phyloP scores from a whole-genome alignment of 2,329 filamentous ascomycete genomes.

The Fusarium luffae region DNA sequence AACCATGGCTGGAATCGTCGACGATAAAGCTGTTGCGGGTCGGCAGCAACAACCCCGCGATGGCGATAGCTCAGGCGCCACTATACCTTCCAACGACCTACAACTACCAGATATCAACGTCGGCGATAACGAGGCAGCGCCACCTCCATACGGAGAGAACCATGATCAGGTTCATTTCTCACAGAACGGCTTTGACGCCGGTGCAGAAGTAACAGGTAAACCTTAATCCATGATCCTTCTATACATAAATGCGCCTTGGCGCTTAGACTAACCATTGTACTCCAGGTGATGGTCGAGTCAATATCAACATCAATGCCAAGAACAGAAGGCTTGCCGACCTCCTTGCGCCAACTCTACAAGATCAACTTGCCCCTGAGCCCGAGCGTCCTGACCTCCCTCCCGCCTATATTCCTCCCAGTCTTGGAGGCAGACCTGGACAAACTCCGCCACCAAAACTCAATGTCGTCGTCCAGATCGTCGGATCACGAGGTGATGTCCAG shows the following conservation, averaged over 20 bases:
- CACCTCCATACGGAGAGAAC: constrained; percentile 69
- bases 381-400: constrained; percentile 64
- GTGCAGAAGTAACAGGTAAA: constrained; percentile 67
- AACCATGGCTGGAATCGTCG: constrained; percentile 45
- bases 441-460: constrained; percentile 70
- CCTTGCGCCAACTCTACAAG: constrained; percentile 71
- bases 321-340: constrained; percentile 73
- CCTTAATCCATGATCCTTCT: not conserved
- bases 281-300: constrained; percentile 77
- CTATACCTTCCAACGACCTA: constrained; percentile 54
- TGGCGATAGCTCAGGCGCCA: constrained; percentile 38
- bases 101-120: constrained; percentile 55
- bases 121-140: constrained; percentile 55
- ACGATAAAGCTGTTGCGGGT: constrained; percentile 43
- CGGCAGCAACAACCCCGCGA: constrained; percentile 33
- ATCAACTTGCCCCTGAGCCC: constrained; percentile 64
- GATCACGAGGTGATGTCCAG: constrained; percentile 79
- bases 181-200: constrained; percentile 71
- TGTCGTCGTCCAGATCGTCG: constrained; percentile 80
- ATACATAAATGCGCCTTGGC: not conserved
- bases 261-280: constrained; percentile 29
- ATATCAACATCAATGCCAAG: constrained; percentile 82
- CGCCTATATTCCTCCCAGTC: constrained; percentile 77
- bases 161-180: constrained; percentile 68
- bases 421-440: constrained; percentile 72